phyloP scores from a whole-genome alignment of 1,139 yeast genomes.

The Pichia norvegensis region DNA sequence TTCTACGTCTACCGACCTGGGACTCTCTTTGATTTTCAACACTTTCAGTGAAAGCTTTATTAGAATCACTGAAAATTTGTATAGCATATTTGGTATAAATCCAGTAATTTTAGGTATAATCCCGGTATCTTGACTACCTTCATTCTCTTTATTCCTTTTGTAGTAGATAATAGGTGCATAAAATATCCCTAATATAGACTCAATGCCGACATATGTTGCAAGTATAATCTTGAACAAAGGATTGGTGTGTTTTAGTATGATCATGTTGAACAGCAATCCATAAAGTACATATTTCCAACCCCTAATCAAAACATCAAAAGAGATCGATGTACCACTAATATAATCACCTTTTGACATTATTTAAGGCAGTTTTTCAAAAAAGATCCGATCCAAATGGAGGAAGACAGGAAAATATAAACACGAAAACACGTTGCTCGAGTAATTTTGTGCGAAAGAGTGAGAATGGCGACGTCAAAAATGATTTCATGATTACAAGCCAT shows the following conservation, averaged over 20 bases:
- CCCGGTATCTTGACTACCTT: slow-evolving; percentile 9
- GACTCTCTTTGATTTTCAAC: neutral
- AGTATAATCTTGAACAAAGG: slow-evolving; percentile 24
- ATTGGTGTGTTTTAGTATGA: slow-evolving; percentile 17
- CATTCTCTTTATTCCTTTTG: slow-evolving; percentile 4
- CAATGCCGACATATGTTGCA: slow-evolving; percentile 24
- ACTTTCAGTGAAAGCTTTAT: neutral
- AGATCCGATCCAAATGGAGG: too few relatives aligned
- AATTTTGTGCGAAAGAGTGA: too few relatives aligned
- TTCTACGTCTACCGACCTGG: neutral
- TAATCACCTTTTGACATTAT: slow-evolving; percentile 6
- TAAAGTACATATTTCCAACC: neutral
- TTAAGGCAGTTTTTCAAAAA: too few relatives aligned
- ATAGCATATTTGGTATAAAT: slow-evolving; percentile 19
- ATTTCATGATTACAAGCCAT: too few relatives aligned
- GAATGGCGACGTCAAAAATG: too few relatives aligned
- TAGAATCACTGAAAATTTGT: slow-evolving; percentile 9
- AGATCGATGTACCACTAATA: neutral
- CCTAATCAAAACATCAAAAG: neutral
- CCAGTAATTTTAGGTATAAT: slow-evolving; percentile 13
- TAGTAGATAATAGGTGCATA: slow-evolving; percentile 21
- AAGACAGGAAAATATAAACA: too few relatives aligned
- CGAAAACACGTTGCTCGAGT: too few relatives aligned
- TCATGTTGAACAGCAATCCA: slow-evolving; percentile 9
- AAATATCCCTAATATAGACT: slow-evolving; percentile 13